These are phyloP conservation scores for Spathaspora hagerdaliae DNA, from an alignment of 805 yeast genomes.

Conservation along the genomic window DNA sequence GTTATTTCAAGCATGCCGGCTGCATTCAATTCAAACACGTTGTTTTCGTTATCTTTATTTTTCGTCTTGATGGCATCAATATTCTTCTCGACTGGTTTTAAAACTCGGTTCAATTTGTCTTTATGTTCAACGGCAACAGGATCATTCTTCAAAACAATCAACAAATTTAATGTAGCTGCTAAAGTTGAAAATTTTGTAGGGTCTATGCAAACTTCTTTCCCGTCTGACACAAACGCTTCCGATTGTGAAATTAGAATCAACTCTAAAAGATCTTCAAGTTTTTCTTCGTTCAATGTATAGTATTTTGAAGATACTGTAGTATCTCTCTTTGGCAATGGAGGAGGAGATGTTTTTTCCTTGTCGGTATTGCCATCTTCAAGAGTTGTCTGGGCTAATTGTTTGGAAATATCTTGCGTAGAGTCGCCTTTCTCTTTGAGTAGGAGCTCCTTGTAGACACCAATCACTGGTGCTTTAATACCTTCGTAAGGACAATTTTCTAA, in stretches of 20 bases:
- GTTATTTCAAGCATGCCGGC: constrained; percentile 31
- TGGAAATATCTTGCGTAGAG: constrained; percentile 3
- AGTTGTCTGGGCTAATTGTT: not conserved
- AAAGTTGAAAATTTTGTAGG: constrained; percentile 37
- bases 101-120: constrained; percentile 11
- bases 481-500: constrained; percentile 64
- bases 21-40: constrained; percentile 22
- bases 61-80: constrained; percentile 13
- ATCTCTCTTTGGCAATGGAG: constrained; percentile 34
- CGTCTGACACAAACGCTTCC: constrained; percentile 24
- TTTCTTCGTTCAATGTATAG: constrained; percentile 39
- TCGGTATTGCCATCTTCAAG: constrained; percentile 7
- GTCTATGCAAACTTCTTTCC: constrained; percentile 15
- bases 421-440: constrained; percentile 32
- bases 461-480: constrained; percentile 53
- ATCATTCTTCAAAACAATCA: constrained; percentile 27
- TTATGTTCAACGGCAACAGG: constrained; percentile 13
- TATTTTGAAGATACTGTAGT: constrained; percentile 22
- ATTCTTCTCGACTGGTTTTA: constrained; percentile 11
- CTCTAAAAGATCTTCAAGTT: constrained; percentile 40
- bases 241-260: constrained; percentile 37
- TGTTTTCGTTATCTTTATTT: constrained; percentile 1
- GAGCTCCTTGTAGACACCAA: constrained; percentile 69
- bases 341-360: constrained; percentile 12
- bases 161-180: constrained; percentile 55